Conservation (phyloP, 331 rosid genomes). For the Spiraea crenata region DNA sequence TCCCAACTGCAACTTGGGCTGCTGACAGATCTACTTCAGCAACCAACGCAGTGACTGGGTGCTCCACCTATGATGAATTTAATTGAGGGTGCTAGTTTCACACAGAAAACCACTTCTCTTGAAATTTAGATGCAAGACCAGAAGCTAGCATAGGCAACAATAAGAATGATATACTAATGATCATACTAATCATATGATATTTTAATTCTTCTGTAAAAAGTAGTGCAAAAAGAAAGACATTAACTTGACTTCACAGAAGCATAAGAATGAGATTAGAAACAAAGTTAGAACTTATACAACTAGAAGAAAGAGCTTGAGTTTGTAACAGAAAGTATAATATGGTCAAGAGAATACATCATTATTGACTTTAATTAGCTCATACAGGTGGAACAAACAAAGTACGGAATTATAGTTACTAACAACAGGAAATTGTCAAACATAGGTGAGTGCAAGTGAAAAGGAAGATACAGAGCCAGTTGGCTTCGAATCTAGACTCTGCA, state of each 20-base stretch:
- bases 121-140: constrained; percentile 2
- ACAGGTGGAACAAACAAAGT: background rate
- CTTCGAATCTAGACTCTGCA: background rate
- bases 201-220: too few relatives aligned
- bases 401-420: background rate
- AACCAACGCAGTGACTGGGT: constrained; percentile 99
- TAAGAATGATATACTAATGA: too few relatives aligned
- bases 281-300: too few relatives aligned
- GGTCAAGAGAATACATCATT: background rate
- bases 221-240: too few relatives aligned
- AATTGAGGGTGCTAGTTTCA: constrained; percentile 24
- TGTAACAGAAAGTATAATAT: background rate
- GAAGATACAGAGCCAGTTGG: background rate
- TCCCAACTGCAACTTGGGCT: constrained; percentile 94
- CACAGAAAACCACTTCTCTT: background rate
- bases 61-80: constrained; percentile 71
- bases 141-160: background rate
- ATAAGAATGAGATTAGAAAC: too few relatives aligned
- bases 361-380: background rate
- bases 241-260: too few relatives aligned
- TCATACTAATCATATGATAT: background rate
- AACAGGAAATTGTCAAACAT: too few relatives aligned
- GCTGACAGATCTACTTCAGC: constrained; percentile 97
- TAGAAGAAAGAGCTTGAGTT: too few relatives aligned
- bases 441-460: background rate